Conservation (phyloP, 2,329 filamentous ascomycete species). For the Pseudogymnoascus sp. region DNA sequence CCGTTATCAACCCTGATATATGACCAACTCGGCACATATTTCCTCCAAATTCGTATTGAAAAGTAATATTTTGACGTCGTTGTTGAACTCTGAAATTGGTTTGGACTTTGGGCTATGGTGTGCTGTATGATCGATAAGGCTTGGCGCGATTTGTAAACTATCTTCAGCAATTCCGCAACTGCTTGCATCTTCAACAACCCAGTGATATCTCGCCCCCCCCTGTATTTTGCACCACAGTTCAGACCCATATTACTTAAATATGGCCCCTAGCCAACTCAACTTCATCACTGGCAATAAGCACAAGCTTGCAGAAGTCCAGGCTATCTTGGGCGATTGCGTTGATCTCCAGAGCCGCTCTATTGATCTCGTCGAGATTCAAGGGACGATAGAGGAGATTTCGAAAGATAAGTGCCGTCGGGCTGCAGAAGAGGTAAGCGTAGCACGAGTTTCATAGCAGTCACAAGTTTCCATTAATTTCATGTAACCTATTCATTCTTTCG, state of each 20-base stretch:
- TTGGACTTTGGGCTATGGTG: not conserved
- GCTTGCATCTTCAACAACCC: not conserved
- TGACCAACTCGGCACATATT: not conserved
- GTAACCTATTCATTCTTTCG: slow-evolving; percentile 5
- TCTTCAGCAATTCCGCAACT: not conserved
- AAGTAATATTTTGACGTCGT: not conserved
- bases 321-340: slow-evolving; percentile 69
- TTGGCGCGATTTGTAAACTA: slow-evolving; percentile 4
- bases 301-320: slow-evolving; percentile 83
- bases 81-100: not conserved
- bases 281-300: slow-evolving; percentile 97
- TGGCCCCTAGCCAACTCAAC: slow-evolving; percentile 56
- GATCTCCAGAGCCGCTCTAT: slow-evolving; percentile 65
- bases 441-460: not conserved
- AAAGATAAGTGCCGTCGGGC: slow-evolving; percentile 78
- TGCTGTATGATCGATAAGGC: not conserved
- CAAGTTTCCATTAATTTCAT: not conserved
- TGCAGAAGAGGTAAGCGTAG: slow-evolving; percentile 58
- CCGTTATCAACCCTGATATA: not conserved
- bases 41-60: not conserved
- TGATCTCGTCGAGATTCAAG: slow-evolving; percentile 85
- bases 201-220: not conserved
- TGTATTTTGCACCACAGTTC: not conserved
- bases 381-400: slow-evolving; percentile 85
- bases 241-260: slow-evolving; percentile 6